phyloP scores from a whole-genome alignment of 352 stramenopile species.

The Phytophthora cactorum region DNA sequence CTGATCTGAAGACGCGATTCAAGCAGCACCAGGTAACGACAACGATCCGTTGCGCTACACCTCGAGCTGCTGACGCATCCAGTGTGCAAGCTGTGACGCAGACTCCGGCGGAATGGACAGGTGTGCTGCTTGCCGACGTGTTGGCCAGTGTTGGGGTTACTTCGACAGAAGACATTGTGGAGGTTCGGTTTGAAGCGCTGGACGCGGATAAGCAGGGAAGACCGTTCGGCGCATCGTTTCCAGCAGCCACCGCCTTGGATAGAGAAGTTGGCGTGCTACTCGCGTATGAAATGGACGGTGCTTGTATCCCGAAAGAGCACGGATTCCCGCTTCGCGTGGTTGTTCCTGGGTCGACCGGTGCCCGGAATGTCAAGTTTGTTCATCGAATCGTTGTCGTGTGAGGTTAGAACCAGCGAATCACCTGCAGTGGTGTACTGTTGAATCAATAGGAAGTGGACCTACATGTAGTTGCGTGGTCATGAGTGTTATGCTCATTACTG shows the following conservation, averaged over 20 bases:
- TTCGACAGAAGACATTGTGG: slow-evolving; percentile 26
- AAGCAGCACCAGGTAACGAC: slow-evolving; percentile 74
- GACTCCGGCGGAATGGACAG: slow-evolving; percentile 92
- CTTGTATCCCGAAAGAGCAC: slow-evolving; percentile 88
- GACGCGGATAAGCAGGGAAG: slow-evolving; percentile 51
- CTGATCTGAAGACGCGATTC: slow-evolving; percentile 89
- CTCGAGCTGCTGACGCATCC: slow-evolving; percentile 39
- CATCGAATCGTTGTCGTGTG: slow-evolving; percentile 69
- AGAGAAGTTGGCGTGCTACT: slow-evolving; percentile 92
- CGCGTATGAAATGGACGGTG: slow-evolving; percentile 96
- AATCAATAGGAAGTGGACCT: background rate
- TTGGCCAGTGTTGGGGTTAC: slow-evolving; percentile 71
- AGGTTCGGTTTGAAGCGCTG: slow-evolving; percentile 64
- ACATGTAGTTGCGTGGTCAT: background rate
- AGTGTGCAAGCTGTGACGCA: slow-evolving; percentile 37
- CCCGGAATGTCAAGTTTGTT: slow-evolving; percentile 95
- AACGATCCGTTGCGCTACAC: slow-evolving; percentile 89
- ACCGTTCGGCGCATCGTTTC: slow-evolving; percentile 77
- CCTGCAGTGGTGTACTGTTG: background rate
- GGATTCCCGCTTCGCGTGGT: slow-evolving; percentile 93
- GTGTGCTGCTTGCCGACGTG: slow-evolving; percentile 90
- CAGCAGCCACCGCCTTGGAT: slow-evolving; percentile 88
- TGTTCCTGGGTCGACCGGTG: slow-evolving; percentile 89
- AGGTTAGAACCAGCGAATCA: background rate
- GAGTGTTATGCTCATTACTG: background rate